Percentiles rank a stretch among this genome's conserved stretches.
Conservation (phyloP, 225 moss, liverwort and hornwort species). For the Ulota crispa region DNA sequence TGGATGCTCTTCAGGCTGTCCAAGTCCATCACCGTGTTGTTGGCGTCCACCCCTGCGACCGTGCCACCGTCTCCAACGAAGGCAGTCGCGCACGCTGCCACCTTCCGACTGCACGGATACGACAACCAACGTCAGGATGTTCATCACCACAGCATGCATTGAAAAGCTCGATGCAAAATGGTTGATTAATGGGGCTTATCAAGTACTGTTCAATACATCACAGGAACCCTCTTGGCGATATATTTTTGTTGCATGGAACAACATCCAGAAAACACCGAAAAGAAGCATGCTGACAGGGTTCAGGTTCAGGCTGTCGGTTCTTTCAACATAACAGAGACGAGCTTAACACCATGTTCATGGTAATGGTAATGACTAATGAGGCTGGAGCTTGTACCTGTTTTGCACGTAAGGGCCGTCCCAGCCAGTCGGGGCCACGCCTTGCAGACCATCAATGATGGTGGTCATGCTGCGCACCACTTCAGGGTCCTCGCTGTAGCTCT, state of each 20-base stretch:
- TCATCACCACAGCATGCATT: no score
- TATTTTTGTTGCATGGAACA: not conserved
- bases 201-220: no score
- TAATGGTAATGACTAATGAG: not conserved
- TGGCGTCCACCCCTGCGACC: slow-evolving; percentile 50
- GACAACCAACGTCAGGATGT: not conserved
- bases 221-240: not conserved
- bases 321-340: no score
- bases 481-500: slow-evolving; percentile 65
- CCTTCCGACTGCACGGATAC: slow-evolving; percentile 34
- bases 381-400: slow-evolving; percentile 4
- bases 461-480: slow-evolving; percentile 59
- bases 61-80: slow-evolving; percentile 74
- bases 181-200: no score
- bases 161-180: no score
- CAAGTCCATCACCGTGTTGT: slow-evolving; percentile 55
- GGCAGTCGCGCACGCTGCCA: slow-evolving; percentile 58
- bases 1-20: slow-evolving; percentile 46
- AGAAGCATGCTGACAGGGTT: no score
- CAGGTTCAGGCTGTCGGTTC: no score
- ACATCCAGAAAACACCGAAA: no score
- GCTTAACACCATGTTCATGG: no score
- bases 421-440: slow-evolving; percentile 37
- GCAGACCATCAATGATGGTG: slow-evolving; percentile 58
- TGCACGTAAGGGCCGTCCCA: slow-evolving; percentile 47